phyloP scores from a whole-genome alignment of 495 filamentous ascomycete species.

The Penicilliopsis zonata region DNA sequence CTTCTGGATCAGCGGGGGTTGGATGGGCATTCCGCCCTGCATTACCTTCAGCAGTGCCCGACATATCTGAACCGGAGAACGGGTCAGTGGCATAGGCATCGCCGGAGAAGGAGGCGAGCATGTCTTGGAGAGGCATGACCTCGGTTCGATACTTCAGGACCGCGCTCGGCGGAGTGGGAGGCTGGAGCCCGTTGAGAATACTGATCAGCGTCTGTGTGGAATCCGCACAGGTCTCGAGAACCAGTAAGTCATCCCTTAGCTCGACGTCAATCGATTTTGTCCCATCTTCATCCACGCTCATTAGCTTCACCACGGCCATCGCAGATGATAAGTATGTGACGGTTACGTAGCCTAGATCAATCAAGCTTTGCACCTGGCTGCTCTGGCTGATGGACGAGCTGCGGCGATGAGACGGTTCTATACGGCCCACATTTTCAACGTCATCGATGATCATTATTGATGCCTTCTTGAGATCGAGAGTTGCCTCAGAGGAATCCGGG shows the following conservation, averaged over 20 bases:
- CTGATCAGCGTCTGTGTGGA: constrained; percentile 87
- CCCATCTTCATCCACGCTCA: constrained; percentile 35
- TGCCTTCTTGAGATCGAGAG: constrained; percentile 61
- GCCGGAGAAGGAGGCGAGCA: constrained; percentile 80
- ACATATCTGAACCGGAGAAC: constrained; percentile 6
- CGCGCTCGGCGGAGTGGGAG: constrained; percentile 68
- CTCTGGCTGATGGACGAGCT: constrained; percentile 36
- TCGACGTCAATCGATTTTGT: constrained; percentile 66
- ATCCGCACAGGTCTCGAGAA: constrained; percentile 92
- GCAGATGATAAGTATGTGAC: constrained; percentile 77
- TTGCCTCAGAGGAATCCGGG: constrained; percentile 44
- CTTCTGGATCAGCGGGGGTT: constrained; percentile 22
- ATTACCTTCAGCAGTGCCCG: constrained; percentile 5
- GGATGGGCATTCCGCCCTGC: constrained; percentile 6
- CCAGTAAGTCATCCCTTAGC: constrained; percentile 68
- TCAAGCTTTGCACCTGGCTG: constrained; percentile 52
- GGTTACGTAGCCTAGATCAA: constrained; percentile 64
- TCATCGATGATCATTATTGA: constrained; percentile 79
- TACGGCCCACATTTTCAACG: constrained; percentile 35
- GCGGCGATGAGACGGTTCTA: constrained; percentile 32
- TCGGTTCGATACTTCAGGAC: constrained; percentile 79
- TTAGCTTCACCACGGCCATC: constrained; percentile 46
- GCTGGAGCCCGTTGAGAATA: constrained; percentile 68
- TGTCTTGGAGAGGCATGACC: constrained; percentile 71
- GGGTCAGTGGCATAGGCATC: constrained; percentile 54